Conservation (phyloP, 192 early-diverging fungal genomes). For the Coemansia sp. region DNA sequence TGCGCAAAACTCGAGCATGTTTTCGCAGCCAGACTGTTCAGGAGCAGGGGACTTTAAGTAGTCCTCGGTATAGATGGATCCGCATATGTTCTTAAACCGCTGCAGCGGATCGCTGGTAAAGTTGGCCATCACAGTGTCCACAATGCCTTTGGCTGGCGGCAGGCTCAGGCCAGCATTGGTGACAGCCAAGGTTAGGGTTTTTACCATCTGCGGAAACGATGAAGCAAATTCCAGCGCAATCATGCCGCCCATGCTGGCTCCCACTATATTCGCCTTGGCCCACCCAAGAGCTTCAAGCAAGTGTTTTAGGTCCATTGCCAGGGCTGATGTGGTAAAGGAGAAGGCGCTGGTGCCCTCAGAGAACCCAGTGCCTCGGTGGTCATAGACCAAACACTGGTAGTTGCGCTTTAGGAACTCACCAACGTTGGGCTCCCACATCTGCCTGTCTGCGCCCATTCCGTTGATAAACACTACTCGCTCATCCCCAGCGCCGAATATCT, state of each 20-base stretch:
- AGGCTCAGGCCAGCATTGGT: constrained; percentile 43
- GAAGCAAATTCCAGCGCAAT: constrained; percentile 69
- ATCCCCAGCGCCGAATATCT: constrained; percentile 31
- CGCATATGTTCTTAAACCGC: constrained; percentile 41
- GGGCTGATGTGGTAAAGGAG: constrained; percentile 15
- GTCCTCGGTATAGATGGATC: constrained; percentile 33
- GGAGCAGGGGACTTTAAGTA: constrained; percentile 39
- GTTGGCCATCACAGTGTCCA: constrained; percentile 27
- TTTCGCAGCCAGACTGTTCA: constrained; percentile 23
- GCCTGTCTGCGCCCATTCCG: constrained; percentile 51
- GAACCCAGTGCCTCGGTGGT: constrained; percentile 77
- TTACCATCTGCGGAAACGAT: constrained; percentile 57
- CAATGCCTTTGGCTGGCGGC: constrained; percentile 36
- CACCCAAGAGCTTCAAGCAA: constrained; percentile 69
- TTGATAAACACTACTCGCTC: constrained; percentile 41
- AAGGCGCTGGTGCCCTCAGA: constrained; percentile 11
- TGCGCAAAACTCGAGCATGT: constrained; percentile 40
- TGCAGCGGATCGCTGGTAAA: constrained; percentile 31
- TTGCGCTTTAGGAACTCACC: constrained; percentile 59
- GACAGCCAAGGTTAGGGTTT: constrained; percentile 35
- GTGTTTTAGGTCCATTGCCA: constrained; percentile 62
- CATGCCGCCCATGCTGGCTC: constrained; percentile 88
- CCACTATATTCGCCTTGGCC: constrained; percentile 69
- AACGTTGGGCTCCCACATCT: constrained; percentile 52
- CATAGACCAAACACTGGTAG: constrained; percentile 70